Percentiles rank a stretch among this genome's conserved stretches.
Evolutionary conservation across 2,329 filamentous ascomycete genomes (phyloP).

Genomic region (Apiospora arundinis): DNA sequence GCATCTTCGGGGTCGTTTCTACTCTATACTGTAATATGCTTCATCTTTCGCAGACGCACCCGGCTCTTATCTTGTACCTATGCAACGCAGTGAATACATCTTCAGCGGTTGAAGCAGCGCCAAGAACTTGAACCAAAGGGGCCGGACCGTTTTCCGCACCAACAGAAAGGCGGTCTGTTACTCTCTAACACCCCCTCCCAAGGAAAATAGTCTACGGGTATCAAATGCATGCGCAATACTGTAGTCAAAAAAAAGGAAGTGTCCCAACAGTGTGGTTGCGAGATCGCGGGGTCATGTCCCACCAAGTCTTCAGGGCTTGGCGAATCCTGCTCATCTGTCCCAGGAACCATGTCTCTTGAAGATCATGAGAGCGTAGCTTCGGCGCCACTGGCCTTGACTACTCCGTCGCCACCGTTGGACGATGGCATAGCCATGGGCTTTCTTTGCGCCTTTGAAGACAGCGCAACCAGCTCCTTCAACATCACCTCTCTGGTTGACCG

Average conservation of each 20-base stretch:
- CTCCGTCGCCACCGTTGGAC: conserved; percentile 35
- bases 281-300: not conserved
- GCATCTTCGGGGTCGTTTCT: not conserved
- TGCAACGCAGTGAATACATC: conserved; percentile 1
- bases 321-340: not conserved
- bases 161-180: not conserved
- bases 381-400: conserved; percentile 40
- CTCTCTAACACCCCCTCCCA: not conserved
- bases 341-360: not conserved
- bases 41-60: not conserved
- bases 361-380: conserved; percentile 35
- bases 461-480: conserved; percentile 67
- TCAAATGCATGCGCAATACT: conserved; percentile 25
- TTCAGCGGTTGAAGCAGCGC: not conserved
- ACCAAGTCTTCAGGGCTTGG: not conserved
- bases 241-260: conserved; percentile 21
- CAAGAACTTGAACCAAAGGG: not conserved
- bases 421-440: conserved; percentile 38
- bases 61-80: not conserved
- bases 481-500: conserved; percentile 74
- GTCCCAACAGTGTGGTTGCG: not conserved
- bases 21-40: not conserved
- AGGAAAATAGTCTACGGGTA: conserved; percentile 26
- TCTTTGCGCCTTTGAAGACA: conserved; percentile 60
- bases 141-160: not conserved